These are phyloP conservation scores for Penicillium desertorum DNA, from an alignment of 495 filamentous ascomycete genomes.

Conservation along the genomic window DNA sequence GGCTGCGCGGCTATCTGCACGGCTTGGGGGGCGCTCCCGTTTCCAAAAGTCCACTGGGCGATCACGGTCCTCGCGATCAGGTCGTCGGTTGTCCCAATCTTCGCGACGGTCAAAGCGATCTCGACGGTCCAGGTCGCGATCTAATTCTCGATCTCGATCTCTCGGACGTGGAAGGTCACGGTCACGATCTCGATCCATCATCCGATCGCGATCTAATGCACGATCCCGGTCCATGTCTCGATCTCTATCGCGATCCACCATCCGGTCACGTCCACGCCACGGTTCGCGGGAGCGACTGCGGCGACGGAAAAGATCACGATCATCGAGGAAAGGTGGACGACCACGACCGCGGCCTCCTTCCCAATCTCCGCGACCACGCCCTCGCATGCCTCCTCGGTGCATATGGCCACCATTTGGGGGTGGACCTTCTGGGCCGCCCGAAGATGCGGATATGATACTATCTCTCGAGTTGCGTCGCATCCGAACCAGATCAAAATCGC, in stretches of 20 bases:
- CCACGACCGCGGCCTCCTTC: slow-evolving; percentile 59
- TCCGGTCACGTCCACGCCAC: slow-evolving; percentile 49
- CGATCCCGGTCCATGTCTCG: slow-evolving; percentile 41
- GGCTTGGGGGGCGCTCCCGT: slow-evolving; percentile 47
- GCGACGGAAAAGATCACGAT: slow-evolving; percentile 55
- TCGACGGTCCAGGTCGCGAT: slow-evolving; percentile 41
- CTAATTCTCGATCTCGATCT: slow-evolving; percentile 38
- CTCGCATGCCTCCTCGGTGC: slow-evolving; percentile 58
- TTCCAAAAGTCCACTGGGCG: slow-evolving; percentile 59
- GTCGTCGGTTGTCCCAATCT: slow-evolving; percentile 39
- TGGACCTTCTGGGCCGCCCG: slow-evolving; percentile 64
- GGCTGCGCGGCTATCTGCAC: slow-evolving; percentile 43
- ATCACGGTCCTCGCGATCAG: slow-evolving; percentile 56
- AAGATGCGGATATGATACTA: slow-evolving; percentile 66
- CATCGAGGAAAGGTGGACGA: slow-evolving; percentile 55
- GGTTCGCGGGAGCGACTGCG: slow-evolving; percentile 71
- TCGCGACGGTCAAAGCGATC: slow-evolving; percentile 51
- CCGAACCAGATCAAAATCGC: slow-evolving; percentile 46
- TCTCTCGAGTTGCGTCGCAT: slow-evolving; percentile 59
- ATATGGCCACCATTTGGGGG: slow-evolving; percentile 46
- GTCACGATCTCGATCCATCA: slow-evolving; percentile 35
- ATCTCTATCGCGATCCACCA: slow-evolving; percentile 43
- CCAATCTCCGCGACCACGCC: slow-evolving; percentile 66
- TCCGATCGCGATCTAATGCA: slow-evolving; percentile 30
- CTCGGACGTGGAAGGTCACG: slow-evolving; percentile 26